phyloP scores from a whole-genome alignment of 164 flowering plant genomes.

The Aristolochia contorta region DNA sequence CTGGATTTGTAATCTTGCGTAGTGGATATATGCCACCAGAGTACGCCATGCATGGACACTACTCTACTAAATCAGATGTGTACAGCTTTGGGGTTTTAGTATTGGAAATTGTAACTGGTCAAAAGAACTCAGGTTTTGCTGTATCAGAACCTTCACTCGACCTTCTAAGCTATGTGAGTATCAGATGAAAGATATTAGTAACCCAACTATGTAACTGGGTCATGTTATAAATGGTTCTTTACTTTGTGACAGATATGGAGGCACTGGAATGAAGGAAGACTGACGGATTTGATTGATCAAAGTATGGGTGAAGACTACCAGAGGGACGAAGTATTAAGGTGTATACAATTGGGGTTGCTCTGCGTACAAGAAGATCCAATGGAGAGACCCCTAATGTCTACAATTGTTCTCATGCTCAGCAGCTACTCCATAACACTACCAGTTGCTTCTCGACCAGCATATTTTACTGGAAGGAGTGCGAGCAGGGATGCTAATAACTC shows the following conservation, averaged over 20 bases:
- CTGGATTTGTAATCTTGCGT: background rate
- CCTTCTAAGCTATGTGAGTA: conserved; percentile 4
- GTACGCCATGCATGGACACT: background rate
- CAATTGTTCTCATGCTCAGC: conserved; percentile 30
- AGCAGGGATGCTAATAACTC: background rate
- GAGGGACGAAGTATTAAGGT: conserved; percentile 22
- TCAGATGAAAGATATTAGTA: background rate
- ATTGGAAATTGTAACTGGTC: conserved; percentile 9
- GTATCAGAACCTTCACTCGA: background rate
- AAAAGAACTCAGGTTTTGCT: background rate
- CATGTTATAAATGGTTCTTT: background rate
- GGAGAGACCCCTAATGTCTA: conserved; percentile 38
- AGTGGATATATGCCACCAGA: conserved; percentile 5
- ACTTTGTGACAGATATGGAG: conserved; percentile 5
- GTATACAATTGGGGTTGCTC: conserved; percentile 36
- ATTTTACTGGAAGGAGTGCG: conserved; percentile 1
- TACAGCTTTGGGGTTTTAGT: conserved; percentile 12
- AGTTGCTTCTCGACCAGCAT: conserved; percentile 34
- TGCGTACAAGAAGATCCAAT: conserved; percentile 34
- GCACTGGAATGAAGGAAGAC: conserved; percentile 3
- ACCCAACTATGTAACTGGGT: too few species aligned
- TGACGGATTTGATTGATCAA: conserved; percentile 17
- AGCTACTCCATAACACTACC: conserved; percentile 22
- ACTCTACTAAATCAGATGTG: background rate
- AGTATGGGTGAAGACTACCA: conserved; percentile 1